Base-by-base conservation (phyloP, 2,329 filamentous ascomycete species). In the Camptophora hylomeconis region DNA sequence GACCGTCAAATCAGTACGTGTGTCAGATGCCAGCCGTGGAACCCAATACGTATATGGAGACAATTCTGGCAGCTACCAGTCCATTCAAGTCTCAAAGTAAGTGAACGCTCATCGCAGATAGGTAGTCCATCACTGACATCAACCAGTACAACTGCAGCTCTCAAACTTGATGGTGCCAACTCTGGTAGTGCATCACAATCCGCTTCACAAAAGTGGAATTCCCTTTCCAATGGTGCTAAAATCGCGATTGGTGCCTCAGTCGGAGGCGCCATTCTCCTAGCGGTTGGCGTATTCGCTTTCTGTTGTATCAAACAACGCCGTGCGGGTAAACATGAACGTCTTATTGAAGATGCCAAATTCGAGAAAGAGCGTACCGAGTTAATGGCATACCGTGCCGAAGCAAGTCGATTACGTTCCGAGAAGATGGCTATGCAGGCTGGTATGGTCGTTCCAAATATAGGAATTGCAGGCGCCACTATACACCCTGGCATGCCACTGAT, bases 1-100 rank as follows among this genome's bases (percentile, higher is more conserved):
- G 86, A 60, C 70, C 30, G 75, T 95, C 49, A 70, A 78, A 54
- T 79, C 69, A 17, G 57, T 94, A 43, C 63, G 68, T 31, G 71
- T 93, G 22, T 76, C 75, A 28, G 36, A 50, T 36, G 43, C 39
- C 15, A 37, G 32, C 37, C 51, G 51, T 31, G 50, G 49, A 15
- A 53, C 43, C 27, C 40, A 45, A 20, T 62, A 61, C 39, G 40
- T 41, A 28, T 62, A 57, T 36, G 42, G 45, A 32, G 58, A 60
- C 41, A 39, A 43, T 14, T 48, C 46, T 9, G 58, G 58, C 24
- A 47, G 38, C 31, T 57, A 39, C 32, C 26, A 50, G 25, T 63
- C 60, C 49, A 66, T 69, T 49, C 57, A 64, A 45, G 46, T 58
- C 18, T 47, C 56, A 35, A 46, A 49, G 57, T 58, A 53, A 31